These are phyloP conservation scores for Ophiocordyceps sinensis DNA, from an alignment of 2,329 filamentous ascomycete genomes.

Conservation along the genomic window DNA sequence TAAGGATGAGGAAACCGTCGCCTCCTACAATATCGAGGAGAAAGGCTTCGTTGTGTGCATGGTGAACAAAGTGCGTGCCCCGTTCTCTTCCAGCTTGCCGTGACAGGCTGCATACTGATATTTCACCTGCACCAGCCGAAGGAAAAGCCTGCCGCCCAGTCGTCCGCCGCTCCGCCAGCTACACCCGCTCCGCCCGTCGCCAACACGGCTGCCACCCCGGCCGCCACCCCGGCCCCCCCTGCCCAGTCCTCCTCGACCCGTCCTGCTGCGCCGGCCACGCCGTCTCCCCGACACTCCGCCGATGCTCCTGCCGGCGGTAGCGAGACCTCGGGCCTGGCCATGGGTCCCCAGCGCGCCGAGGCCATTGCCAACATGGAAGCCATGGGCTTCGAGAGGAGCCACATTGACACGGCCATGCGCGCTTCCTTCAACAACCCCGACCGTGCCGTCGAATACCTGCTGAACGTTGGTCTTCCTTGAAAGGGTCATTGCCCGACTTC, in stretches of 20 bases:
- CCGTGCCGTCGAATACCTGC: slow-evolving; percentile 88
- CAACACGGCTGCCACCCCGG: slow-evolving; percentile 53
- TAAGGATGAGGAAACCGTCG: slow-evolving; percentile 92
- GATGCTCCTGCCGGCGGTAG: slow-evolving; percentile 24
- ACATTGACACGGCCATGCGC: slow-evolving; percentile 89
- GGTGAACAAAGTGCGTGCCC: slow-evolving; percentile 67
- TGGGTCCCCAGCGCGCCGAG: slow-evolving; percentile 68
- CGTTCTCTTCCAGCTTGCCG: neutral
- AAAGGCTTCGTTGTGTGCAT: slow-evolving; percentile 99
- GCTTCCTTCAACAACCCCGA: slow-evolving; percentile 96
- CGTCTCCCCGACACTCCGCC: slow-evolving; percentile 34
- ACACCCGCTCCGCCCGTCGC: slow-evolving; percentile 41
- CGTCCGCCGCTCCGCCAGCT: slow-evolving; percentile 41
- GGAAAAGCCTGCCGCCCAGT: slow-evolving; percentile 52
- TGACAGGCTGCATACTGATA: neutral
- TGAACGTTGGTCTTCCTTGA: slow-evolving; percentile 49
- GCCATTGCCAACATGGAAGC: slow-evolving; percentile 88
- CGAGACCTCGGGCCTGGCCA: slow-evolving; percentile 62
- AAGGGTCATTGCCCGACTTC: neutral
- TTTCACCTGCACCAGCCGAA: slow-evolving; percentile 19
- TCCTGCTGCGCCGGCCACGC: slow-evolving; percentile 34
- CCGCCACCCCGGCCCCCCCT: slow-evolving; percentile 31
- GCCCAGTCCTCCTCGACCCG: slow-evolving; percentile 28
- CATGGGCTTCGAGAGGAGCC: slow-evolving; percentile 83
- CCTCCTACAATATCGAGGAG: slow-evolving; percentile 96